Conservation (phyloP, 176 grass and related monocot genomes). For the Phoenix dactylifera region DNA sequence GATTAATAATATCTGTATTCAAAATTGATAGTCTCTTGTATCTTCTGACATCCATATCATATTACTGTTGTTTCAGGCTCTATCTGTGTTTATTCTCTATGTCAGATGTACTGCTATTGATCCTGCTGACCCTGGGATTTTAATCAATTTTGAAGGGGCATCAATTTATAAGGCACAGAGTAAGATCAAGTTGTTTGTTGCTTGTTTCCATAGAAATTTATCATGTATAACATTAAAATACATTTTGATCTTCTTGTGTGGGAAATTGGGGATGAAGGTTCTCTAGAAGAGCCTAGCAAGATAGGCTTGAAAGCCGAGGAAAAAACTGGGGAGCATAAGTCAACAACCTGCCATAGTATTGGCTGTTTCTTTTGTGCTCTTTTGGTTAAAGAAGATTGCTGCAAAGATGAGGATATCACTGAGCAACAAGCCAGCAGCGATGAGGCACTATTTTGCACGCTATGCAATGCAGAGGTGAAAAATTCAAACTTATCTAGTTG, state of each 20-base stretch:
- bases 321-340: constrained; percentile 9
- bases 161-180: constrained; percentile 1
- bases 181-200: neutral
- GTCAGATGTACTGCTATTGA: constrained; percentile 25
- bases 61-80: constrained; percentile 8
- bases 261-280: constrained; percentile 9
- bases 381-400: constrained; percentile 19
- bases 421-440: constrained; percentile 4
- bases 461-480: constrained; percentile 18
- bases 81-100: constrained; percentile 21
- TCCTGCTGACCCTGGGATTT: constrained; percentile 23
- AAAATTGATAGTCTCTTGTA: too few relatives aligned
- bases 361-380: constrained; percentile 9
- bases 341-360: neutral
- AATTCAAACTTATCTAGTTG: too few relatives aligned
- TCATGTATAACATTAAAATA: neutral
- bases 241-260: neutral
- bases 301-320: constrained; percentile 15
- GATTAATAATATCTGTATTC: neutral
- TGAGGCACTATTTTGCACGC: constrained; percentile 24
- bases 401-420: constrained; percentile 4
- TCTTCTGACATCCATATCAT: neutral
- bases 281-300: constrained; percentile 19
- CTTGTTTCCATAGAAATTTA: neutral
- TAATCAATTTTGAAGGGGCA: constrained; percentile 8